These are phyloP conservation scores for Aspergillus cristatus DNA, from an alignment of 495 filamentous ascomycete genomes.

Conservation along the genomic window DNA sequence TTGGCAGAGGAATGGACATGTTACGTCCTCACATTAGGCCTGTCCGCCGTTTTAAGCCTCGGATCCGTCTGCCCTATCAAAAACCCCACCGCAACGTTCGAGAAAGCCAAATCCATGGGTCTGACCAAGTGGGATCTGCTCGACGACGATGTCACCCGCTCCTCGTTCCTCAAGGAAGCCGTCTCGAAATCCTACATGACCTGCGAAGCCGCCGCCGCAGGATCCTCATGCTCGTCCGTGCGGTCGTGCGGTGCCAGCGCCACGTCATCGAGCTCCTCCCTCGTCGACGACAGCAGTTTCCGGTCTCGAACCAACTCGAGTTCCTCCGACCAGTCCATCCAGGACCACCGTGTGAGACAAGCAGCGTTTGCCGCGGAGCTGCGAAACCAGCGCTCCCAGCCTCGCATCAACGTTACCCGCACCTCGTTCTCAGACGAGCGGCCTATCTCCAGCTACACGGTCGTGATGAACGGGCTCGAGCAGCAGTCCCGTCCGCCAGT, in stretches of 20 bases:
- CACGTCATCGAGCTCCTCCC: constrained; percentile 5
- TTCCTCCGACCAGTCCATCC: constrained; percentile 1
- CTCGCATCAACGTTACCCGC: constrained; percentile 21
- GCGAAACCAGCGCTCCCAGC: constrained; percentile 20
- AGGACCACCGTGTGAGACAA: constrained; percentile 26
- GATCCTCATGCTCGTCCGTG: constrained; percentile 1
- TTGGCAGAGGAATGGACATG: constrained; percentile 54
- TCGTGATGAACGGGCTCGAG: constrained; percentile 21
- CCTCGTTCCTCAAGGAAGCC: constrained; percentile 55
- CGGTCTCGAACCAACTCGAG: constrained; percentile 2
- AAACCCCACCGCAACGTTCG: constrained; percentile 37
- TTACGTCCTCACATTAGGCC: constrained; percentile 52
- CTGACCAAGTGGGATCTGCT: constrained; percentile 49
- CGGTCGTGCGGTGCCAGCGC: constrained; percentile 3
- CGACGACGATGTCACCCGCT: constrained; percentile 34
- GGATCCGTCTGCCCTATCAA: constrained; percentile 37
- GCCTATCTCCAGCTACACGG: constrained; percentile 36
- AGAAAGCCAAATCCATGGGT: constrained; percentile 42
- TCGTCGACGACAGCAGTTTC: not conserved
- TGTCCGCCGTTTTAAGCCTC: constrained; percentile 46
- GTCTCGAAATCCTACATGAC: constrained; percentile 51
- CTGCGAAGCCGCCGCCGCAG: constrained; percentile 20
- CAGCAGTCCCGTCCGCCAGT: constrained; percentile 6
- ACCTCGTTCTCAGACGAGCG: constrained; percentile 32
- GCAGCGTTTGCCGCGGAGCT: constrained; percentile 32